phyloP scores from a whole-genome alignment of 306 rosid genomes.

The Gynostemma pentaphyllum region DNA sequence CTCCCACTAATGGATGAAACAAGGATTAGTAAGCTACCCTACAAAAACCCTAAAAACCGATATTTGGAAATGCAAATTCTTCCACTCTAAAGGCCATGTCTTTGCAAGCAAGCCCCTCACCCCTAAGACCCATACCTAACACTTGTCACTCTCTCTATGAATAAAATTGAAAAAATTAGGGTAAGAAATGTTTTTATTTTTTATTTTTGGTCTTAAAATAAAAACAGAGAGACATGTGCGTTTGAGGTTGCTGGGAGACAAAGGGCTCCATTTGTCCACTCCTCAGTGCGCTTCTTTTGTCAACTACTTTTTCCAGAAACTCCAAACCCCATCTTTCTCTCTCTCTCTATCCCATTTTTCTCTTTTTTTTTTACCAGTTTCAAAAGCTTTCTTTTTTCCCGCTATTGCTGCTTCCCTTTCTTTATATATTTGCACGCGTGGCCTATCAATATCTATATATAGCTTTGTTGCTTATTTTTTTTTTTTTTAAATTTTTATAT shows the following conservation, averaged over 20 bases:
- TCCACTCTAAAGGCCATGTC: too few relatives aligned
- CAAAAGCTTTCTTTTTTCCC: too few relatives aligned
- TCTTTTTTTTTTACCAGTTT: not conserved
- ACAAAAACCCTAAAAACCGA: not conserved
- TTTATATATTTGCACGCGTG: not conserved
- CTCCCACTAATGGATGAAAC: not conserved
- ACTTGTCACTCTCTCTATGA: too few relatives aligned
- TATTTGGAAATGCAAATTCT: not conserved
- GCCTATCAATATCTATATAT: too few relatives aligned
- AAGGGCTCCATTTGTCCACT: slow-evolving; percentile 10
- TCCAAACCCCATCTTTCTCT: not conserved
- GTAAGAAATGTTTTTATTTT: too few relatives aligned
- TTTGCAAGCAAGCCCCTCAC: too few relatives aligned
- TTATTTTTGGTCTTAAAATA: too few relatives aligned
- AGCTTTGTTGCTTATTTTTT: too few relatives aligned
- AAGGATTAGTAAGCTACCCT: not conserved
- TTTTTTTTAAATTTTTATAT: too few relatives aligned
- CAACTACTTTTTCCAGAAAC: not conserved
- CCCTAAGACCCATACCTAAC: too few relatives aligned
- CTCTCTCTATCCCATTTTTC: not conserved
- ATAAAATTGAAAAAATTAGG: too few relatives aligned
- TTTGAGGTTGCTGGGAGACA: slow-evolving; percentile 5
- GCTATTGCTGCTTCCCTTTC: not conserved
- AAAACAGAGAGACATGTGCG: slow-evolving; percentile 3
- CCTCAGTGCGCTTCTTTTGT: slow-evolving; percentile 9